These are phyloP conservation scores for Hyparrhenia diplandra DNA, from an alignment of 176 grass and related monocot species.

Conservation along the genomic window DNA sequence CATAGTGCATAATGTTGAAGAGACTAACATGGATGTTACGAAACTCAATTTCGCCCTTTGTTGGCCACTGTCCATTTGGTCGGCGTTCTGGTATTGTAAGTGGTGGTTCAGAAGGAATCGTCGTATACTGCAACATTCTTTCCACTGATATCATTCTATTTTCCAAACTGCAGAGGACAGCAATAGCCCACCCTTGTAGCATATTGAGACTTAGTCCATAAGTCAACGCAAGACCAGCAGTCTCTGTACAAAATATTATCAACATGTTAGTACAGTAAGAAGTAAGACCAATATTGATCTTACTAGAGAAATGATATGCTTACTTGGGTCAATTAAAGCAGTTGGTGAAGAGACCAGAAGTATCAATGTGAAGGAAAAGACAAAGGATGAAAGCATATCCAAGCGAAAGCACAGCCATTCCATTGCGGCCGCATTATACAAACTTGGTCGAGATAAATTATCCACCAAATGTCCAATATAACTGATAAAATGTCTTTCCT, in stretches of 20 bases:
- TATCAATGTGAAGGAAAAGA: conserved; percentile 48
- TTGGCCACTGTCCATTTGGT: conserved; percentile 28
- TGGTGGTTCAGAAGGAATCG: conserved; percentile 31
- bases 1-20: neutral
- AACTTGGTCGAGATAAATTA: conserved; percentile 47
- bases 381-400: conserved; percentile 53
- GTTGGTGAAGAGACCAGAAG: conserved; percentile 33
- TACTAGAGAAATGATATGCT: neutral
- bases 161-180: conserved; percentile 25
- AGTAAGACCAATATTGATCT: neutral
- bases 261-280: neutral
- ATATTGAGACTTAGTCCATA: conserved; percentile 40
- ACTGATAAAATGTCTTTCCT: conserved; percentile 40
- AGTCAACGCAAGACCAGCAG: conserved; percentile 46
- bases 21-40: neutral
- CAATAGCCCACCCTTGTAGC: conserved; percentile 22
- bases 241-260: conserved; percentile 28
- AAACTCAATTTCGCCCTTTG: neutral
- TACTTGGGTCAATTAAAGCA: conserved; percentile 58
- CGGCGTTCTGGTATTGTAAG: conserved; percentile 11
- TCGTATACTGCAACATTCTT: conserved; percentile 48
- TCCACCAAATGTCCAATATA: conserved; percentile 34
- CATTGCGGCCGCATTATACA: conserved; percentile 46
- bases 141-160: conserved; percentile 47
- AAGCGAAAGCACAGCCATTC: conserved; percentile 64